These are phyloP conservation scores for Coniophora puteana DNA, from an alignment of 1,284 basidiomycete species.

Conservation along the genomic window DNA sequence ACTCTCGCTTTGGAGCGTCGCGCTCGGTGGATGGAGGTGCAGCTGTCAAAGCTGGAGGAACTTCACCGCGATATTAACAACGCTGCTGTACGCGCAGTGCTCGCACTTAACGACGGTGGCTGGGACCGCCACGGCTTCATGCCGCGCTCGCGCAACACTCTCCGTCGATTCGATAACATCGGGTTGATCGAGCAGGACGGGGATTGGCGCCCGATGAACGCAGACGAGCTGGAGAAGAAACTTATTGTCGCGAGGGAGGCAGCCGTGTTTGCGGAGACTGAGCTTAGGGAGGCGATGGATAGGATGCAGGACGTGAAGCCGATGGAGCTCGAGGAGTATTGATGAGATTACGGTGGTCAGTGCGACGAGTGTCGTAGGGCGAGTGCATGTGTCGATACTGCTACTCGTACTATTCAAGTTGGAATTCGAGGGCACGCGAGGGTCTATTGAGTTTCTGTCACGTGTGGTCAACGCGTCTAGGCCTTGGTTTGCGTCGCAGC, in stretches of 20 bases:
- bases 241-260: slow-evolving; percentile 65
- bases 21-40: slow-evolving; percentile 86
- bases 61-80: slow-evolving; percentile 83
- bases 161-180: slow-evolving; percentile 65
- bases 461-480: slow-evolving; percentile 2
- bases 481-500: no score
- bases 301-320: slow-evolving; percentile 54
- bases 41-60: slow-evolving; percentile 79
- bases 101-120: slow-evolving; percentile 80
- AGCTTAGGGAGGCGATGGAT: slow-evolving; percentile 70
- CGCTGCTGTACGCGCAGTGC: slow-evolving; percentile 75
- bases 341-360: no score
- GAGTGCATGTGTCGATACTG: no score
- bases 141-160: slow-evolving; percentile 60
- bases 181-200: slow-evolving; percentile 50
- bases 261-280: slow-evolving; percentile 65
- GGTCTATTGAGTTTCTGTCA: slow-evolving; percentile 4
- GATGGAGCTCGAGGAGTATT: slow-evolving; percentile 33
- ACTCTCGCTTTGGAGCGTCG: slow-evolving; percentile 78
- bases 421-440: background rate
- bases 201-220: slow-evolving; percentile 49
- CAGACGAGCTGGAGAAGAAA: slow-evolving; percentile 72
- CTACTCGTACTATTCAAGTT: slow-evolving; percentile 2
- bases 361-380: no score
- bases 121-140: slow-evolving; percentile 69